These are phyloP conservation scores for Leucaena leucocephala DNA, from an alignment of 306 rosid species.

Conservation along the genomic window DNA sequence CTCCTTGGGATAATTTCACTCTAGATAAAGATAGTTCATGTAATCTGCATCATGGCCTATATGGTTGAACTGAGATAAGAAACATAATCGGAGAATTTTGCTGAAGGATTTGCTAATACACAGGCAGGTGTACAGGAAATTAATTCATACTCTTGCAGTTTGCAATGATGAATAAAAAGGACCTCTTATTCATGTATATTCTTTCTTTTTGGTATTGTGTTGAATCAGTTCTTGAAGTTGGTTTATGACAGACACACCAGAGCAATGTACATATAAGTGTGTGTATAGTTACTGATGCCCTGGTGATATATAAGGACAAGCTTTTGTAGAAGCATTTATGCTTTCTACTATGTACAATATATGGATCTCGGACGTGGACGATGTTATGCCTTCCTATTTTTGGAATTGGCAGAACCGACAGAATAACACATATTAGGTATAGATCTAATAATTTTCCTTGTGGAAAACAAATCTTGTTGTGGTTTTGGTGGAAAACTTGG, in stretches of 20 bases:
- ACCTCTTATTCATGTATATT: slow-evolving; percentile 33
- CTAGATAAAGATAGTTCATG: not conserved
- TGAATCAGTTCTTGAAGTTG: slow-evolving; percentile 21
- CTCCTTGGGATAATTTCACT: not conserved
- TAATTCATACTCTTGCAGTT: not conserved
- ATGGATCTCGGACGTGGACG: not conserved
- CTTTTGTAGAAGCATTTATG: not conserved
- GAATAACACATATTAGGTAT: not conserved
- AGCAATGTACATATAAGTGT: not conserved
- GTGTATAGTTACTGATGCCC: slow-evolving; percentile 21
- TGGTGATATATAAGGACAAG: slow-evolving; percentile 17
- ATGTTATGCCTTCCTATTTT: slow-evolving; percentile 31
- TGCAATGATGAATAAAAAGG: slow-evolving; percentile 20
- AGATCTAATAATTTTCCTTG: slow-evolving; percentile 64
- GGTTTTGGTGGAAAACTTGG: slow-evolving; percentile 81
- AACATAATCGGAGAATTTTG: not conserved
- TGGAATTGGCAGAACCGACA: slow-evolving; percentile 37
- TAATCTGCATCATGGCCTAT: not conserved
- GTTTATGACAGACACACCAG: slow-evolving; percentile 18
- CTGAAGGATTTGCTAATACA: not conserved
- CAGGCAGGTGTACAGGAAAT: slow-evolving; percentile 1
- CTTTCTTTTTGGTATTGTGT: slow-evolving; percentile 29
- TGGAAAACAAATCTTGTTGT: slow-evolving; percentile 81
- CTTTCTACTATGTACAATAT: not conserved
- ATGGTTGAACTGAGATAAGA: not conserved